phyloP scores from a whole-genome alignment of 805 yeast genomes.

The Monosporozyma siamensis region DNA sequence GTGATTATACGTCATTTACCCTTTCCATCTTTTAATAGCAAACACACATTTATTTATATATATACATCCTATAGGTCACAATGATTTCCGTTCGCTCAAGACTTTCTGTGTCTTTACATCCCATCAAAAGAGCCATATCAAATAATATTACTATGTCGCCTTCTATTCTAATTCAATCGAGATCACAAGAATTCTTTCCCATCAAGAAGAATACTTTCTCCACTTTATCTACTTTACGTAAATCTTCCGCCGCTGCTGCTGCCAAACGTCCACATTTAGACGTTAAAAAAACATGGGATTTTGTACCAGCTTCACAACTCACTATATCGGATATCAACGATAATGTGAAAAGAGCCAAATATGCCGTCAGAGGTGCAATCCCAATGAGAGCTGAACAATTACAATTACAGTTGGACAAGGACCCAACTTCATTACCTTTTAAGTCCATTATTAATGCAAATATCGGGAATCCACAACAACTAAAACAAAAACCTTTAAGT shows the following conservation, averaged over 20 bases:
- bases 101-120: background rate
- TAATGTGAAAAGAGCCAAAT: constrained; percentile 73
- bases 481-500: constrained; percentile 90
- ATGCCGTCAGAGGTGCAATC: constrained; percentile 91
- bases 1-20: too few species aligned
- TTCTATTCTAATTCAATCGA: background rate
- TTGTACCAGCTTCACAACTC: constrained; percentile 31
- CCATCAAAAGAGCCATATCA: background rate
- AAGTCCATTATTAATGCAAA: constrained; percentile 75
- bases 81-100: too few species aligned
- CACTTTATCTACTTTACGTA: background rate
- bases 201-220: constrained; percentile 1
- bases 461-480: constrained; percentile 96
- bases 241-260: background rate
- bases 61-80: background rate
- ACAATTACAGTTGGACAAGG: constrained; percentile 41
- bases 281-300: constrained; percentile 4
- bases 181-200: background rate
- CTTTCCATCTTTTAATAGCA: background rate
- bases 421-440: constrained; percentile 65
- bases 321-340: constrained; percentile 53
- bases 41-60: background rate
- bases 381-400: constrained; percentile 92
- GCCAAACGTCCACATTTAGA: too few species aligned
- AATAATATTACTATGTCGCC: background rate